These are phyloP conservation scores for Phyllosticta ampelicida DNA, from an alignment of 2,329 filamentous ascomycete species.

Conservation along the genomic window DNA sequence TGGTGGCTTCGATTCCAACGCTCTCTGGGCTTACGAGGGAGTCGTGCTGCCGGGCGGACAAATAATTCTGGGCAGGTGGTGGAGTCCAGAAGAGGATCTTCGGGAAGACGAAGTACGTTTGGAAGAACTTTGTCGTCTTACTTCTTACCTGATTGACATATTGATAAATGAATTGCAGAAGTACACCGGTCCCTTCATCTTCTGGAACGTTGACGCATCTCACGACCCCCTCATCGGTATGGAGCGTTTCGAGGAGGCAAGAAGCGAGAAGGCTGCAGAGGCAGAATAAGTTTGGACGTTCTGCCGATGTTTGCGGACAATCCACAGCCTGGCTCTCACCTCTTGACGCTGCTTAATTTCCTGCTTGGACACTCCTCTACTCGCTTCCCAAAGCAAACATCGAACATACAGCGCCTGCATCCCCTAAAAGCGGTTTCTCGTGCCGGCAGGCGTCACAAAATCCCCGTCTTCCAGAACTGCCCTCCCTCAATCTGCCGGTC, in stretches of 20 bases:
- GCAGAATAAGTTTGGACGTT: neutral
- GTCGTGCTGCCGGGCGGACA: constrained; percentile 37
- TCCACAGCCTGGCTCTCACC: neutral
- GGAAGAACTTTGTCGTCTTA: neutral
- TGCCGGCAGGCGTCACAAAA: neutral
- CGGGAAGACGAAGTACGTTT: constrained; percentile 14
- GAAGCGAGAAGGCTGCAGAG: neutral
- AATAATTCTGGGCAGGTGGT: constrained; percentile 40
- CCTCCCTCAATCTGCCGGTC: too few relatives aligned
- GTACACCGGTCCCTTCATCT: constrained; percentile 32
- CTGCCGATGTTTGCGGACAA: neutral
- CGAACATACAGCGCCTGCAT: neutral
- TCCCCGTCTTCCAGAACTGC: too few relatives aligned
- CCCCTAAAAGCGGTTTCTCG: neutral
- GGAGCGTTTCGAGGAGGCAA: neutral
- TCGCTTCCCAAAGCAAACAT: neutral
- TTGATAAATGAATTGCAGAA: constrained; percentile 14
- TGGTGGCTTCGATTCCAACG: constrained; percentile 19
- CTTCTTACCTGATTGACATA: neutral
- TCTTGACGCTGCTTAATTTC: neutral
- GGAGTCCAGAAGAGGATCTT: constrained; percentile 23
- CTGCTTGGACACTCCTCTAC: neutral
- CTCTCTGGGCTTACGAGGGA: constrained; percentile 40
- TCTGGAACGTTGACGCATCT: constrained; percentile 30
- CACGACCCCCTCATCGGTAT: neutral